A percentile compares a stretch with the other conserved stretches of the same genome.
Conservation (phyloP, 148 eudicot species). For the Pharnaceum exiguum region DNA sequence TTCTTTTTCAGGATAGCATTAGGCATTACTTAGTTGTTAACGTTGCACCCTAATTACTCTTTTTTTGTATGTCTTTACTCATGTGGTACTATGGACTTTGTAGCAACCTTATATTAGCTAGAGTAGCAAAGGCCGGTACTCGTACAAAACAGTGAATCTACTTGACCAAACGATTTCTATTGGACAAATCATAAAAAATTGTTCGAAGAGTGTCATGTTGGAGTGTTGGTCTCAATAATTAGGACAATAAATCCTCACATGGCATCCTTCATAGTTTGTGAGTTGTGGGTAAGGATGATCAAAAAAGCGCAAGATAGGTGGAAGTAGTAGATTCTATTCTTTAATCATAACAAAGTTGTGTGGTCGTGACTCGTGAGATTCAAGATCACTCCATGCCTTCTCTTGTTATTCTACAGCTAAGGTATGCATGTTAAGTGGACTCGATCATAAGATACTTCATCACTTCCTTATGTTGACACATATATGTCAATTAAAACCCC, state of each 20-base stretch:
- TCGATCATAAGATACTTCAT: background rate
- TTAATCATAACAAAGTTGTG: background rate
- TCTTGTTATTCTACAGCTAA: background rate
- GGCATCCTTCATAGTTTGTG: conserved; percentile 1
- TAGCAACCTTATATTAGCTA: too few relatives aligned
- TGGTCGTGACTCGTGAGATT: conserved; percentile 10
- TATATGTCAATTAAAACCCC: background rate
- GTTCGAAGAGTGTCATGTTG: too few relatives aligned
- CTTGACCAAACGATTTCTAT: too few relatives aligned
- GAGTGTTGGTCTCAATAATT: conserved; percentile 21
- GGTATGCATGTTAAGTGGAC: background rate
- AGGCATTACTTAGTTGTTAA: too few relatives aligned
- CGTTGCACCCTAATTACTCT: too few relatives aligned
- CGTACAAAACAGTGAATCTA: too few relatives aligned
- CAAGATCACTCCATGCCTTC: background rate
- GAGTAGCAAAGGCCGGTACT: too few relatives aligned
- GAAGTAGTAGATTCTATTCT: background rate
- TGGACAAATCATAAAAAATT: too few relatives aligned
- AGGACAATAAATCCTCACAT: conserved; percentile 13
- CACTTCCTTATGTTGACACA: conserved; percentile 9
- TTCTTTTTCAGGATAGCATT: too few relatives aligned
- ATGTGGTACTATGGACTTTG: too few relatives aligned
- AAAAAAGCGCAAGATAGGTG: conserved; percentile 2
- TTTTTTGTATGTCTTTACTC: too few relatives aligned
- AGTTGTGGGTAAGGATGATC: conserved; percentile 8